Percentiles rank a stretch among this genome's conserved stretches.
Evolutionary conservation across 768 basidiomycete genomes (phyloP).

Genomic region (Clavaria fumosa): DNA sequence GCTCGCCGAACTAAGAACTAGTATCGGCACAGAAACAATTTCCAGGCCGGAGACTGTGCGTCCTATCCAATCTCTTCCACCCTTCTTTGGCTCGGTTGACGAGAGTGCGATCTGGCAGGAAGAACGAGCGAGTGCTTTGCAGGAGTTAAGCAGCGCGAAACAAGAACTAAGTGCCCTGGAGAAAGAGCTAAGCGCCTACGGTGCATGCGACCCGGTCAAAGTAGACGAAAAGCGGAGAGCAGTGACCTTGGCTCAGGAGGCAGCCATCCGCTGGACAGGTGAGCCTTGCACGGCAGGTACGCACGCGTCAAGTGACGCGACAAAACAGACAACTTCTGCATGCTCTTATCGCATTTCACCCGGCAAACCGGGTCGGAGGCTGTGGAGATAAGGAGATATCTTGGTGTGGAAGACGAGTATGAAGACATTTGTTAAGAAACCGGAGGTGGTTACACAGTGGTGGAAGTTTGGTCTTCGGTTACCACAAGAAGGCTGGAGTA

Average conservation of each 20-base stretch:
- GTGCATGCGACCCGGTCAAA: constrained; percentile 71
- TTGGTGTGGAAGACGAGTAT: constrained; percentile 58
- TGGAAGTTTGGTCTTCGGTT: too few species aligned
- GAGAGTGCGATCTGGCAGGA: constrained; percentile 25
- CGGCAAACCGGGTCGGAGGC: constrained; percentile 41
- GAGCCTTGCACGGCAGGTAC: constrained; percentile 14
- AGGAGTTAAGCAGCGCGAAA: constrained; percentile 31
- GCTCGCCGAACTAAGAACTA: constrained; percentile 30
- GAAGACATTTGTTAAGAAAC: constrained; percentile 57
- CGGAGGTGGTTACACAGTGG: too few species aligned
- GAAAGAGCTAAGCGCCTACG: constrained; percentile 60
- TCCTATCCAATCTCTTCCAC: constrained; percentile 5
- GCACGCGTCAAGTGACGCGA: not conserved
- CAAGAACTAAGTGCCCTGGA: constrained; percentile 37
- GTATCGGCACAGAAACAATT: constrained; percentile 35
- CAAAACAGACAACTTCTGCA: constrained; percentile 49
- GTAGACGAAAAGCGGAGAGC: constrained; percentile 66
- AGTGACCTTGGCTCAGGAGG: constrained; percentile 65
- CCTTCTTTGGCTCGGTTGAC: not conserved
- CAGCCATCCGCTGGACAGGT: constrained; percentile 84
- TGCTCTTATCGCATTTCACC: constrained; percentile 49
- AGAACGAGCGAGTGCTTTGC: constrained; percentile 37
- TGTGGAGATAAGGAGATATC: constrained; percentile 48
- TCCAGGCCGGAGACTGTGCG: constrained; percentile 44
- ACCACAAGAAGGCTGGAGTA: too few species aligned